A percentile compares a stretch with the other conserved stretches of the same genome.
phyloP scores from a whole-genome alignment of 208 protist genomes.

The Leptomonas pyrrhocoris region DNA sequence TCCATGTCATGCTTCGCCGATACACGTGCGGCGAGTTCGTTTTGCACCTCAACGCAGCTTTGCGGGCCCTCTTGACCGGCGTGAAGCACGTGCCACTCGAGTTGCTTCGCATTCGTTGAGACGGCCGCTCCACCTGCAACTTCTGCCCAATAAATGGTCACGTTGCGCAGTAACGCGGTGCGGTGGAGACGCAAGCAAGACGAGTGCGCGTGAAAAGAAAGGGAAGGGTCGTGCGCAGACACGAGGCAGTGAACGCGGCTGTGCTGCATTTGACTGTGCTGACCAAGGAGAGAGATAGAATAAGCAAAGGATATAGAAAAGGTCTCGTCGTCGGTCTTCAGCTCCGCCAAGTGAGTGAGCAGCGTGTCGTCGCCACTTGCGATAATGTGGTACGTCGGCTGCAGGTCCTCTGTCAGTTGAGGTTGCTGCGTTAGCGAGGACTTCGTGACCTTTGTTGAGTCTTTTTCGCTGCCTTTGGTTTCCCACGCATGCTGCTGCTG shows the following conservation, averaged over 20 bases:
- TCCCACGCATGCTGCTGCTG: neutral
- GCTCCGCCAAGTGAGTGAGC: conserved; percentile 21
- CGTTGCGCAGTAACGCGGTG: conserved; percentile 16
- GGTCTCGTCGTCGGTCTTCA: neutral
- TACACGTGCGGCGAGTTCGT: neutral
- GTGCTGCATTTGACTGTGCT: conserved; percentile 12
- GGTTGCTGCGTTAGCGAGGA: neutral
- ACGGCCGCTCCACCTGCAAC: neutral
- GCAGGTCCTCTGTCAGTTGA: neutral
- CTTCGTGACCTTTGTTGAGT: neutral
- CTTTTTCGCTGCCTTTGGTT: neutral
- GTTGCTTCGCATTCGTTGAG: neutral
- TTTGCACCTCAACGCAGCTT: conserved; percentile 14
- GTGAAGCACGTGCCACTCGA: neutral
- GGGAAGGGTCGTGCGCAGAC: neutral
- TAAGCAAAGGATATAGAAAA: conserved; percentile 1
- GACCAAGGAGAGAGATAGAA: conserved; percentile 14
- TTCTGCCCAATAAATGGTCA: conserved; percentile 22
- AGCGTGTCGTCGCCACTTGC: conserved; percentile 27
- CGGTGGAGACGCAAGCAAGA: conserved; percentile 22
- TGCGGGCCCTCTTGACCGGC: neutral
- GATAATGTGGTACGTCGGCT: conserved; percentile 14
- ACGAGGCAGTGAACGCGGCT: conserved; percentile 32
- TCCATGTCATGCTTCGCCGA: neutral
- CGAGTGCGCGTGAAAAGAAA: conserved; percentile 14